Evolutionary conservation across 371 early-diverging fungal genomes (phyloP).

Genomic region (Haplosporangium sp.): DNA sequence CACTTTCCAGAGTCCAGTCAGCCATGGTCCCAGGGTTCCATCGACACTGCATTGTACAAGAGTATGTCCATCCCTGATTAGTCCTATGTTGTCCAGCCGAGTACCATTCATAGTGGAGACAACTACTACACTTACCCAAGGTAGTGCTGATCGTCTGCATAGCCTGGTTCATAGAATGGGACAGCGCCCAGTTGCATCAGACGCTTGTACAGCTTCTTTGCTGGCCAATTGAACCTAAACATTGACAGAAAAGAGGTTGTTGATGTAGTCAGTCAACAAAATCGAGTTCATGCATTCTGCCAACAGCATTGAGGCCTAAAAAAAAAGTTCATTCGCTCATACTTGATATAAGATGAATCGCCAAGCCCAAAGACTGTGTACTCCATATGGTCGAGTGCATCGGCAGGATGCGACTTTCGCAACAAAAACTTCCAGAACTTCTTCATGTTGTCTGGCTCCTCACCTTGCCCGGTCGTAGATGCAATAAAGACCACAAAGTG

Average conservation of each 20-base stretch:
- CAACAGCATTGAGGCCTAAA: neutral
- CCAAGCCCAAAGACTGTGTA: conserved; percentile 95
- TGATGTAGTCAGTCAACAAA: neutral
- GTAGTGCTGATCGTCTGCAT: conserved; percentile 98
- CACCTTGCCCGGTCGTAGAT: conserved; percentile 96
- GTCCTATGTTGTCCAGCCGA: too few relatives aligned
- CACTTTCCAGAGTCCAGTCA: conserved; percentile 74
- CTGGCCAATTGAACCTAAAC: conserved; percentile 91
- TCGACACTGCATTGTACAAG: conserved; percentile 66
- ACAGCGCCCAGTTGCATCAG: conserved; percentile 90
- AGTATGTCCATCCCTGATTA: neutral
- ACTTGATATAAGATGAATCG: conserved; percentile 93
- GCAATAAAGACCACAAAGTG: conserved; percentile 87
- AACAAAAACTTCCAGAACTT: conserved; percentile 91
- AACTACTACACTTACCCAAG: conserved; percentile 72
- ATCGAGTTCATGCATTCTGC: neutral
- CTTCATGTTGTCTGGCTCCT: conserved; percentile 93
- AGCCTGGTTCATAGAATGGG: conserved; percentile 79
- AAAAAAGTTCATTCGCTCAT: conserved; percentile 5
- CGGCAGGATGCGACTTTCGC: conserved; percentile 77
- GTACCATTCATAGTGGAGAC: too few relatives aligned
- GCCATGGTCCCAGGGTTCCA: conserved; percentile 90
- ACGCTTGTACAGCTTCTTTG: conserved; percentile 92
- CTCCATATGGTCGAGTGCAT: conserved; percentile 71
- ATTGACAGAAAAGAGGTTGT: neutral